phyloP scores from a whole-genome alignment of 225 moss, liverwort and hornwort genomes.

The Sphagnum contortum region DNA sequence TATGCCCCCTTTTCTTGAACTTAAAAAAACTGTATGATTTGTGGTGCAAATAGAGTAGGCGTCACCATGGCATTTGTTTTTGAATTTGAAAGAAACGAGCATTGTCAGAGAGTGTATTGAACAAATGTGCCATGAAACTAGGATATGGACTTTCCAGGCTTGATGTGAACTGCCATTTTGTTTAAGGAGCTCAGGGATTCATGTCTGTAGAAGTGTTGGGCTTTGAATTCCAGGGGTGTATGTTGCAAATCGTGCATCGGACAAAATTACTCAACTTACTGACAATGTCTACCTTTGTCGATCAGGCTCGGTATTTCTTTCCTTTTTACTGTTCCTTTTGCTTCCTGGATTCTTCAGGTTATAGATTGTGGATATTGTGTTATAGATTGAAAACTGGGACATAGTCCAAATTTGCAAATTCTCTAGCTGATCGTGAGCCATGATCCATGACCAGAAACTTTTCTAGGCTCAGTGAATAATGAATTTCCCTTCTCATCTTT shows the following conservation, averaged over 20 bases:
- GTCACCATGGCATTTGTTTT: too few relatives aligned
- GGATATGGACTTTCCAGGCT: not conserved
- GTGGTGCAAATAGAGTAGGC: not conserved
- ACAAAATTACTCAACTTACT: conserved; percentile 89
- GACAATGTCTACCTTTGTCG: conserved; percentile 88
- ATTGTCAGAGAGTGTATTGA: not conserved
- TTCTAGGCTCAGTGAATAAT: too few relatives aligned
- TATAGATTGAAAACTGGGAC: conserved; percentile 5
- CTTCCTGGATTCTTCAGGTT: not conserved
- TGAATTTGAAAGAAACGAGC: too few relatives aligned
- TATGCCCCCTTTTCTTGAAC: too few relatives aligned
- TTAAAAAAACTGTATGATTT: too few relatives aligned
- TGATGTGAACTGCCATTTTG: not conserved
- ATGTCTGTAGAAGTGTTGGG: too few relatives aligned
- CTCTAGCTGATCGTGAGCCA: too few relatives aligned
- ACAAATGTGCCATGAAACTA: too few relatives aligned
- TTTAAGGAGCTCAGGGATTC: too few relatives aligned
- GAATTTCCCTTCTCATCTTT: not conserved
- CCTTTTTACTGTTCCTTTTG: not conserved
- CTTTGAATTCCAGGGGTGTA: conserved; percentile 56
- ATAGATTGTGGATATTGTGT: not conserved
- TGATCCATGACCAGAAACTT: too few relatives aligned
- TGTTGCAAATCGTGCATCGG: conserved; percentile 94
- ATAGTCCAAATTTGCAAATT: not conserved
- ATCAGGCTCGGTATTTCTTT: conserved; percentile 74